phyloP scores from a whole-genome alignment of 371 early-diverging fungal genomes.

The Mucor sp. region DNA sequence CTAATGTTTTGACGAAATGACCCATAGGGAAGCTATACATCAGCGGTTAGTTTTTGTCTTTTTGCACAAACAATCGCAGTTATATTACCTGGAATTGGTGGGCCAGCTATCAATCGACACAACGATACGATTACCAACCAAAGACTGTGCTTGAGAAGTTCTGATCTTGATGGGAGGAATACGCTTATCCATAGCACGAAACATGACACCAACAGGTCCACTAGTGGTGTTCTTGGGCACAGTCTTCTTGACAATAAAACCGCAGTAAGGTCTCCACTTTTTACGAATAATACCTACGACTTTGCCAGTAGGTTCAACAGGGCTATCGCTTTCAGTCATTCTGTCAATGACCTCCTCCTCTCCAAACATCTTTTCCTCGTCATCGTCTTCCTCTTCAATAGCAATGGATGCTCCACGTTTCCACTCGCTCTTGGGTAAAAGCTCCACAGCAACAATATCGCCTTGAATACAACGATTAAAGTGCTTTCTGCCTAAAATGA shows the following conservation, averaged over 20 bases:
- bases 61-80: constrained; percentile 2
- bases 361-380: constrained; percentile 44
- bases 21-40: constrained; percentile 70
- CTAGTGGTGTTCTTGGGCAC: constrained; percentile 57
- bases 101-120: constrained; percentile 93
- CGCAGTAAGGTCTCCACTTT: constrained; percentile 94
- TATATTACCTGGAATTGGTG: constrained; percentile 62
- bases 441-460: constrained; percentile 84
- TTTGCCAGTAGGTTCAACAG: constrained; percentile 75
- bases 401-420: constrained; percentile 69
- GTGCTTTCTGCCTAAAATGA: constrained; percentile 79
- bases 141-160: constrained; percentile 81
- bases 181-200: constrained; percentile 89
- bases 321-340: constrained; percentile 17
- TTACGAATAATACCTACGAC: constrained; percentile 94
- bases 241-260: constrained; percentile 82
- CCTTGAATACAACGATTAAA: constrained; percentile 94
- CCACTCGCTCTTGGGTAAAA: constrained; percentile 89
- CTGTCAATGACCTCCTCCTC: constrained; percentile 40
- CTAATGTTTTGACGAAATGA: constrained; percentile 91
- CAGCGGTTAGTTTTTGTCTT: not conserved
- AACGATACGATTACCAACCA: constrained; percentile 84
- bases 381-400: constrained; percentile 66
- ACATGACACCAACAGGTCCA: constrained; percentile 59
- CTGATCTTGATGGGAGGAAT: constrained; percentile 91